A percentile compares a stretch with the other conserved stretches of the same genome.
phyloP scores from a whole-genome alignment of 805 yeast species.

The Candida yuanshanica region DNA sequence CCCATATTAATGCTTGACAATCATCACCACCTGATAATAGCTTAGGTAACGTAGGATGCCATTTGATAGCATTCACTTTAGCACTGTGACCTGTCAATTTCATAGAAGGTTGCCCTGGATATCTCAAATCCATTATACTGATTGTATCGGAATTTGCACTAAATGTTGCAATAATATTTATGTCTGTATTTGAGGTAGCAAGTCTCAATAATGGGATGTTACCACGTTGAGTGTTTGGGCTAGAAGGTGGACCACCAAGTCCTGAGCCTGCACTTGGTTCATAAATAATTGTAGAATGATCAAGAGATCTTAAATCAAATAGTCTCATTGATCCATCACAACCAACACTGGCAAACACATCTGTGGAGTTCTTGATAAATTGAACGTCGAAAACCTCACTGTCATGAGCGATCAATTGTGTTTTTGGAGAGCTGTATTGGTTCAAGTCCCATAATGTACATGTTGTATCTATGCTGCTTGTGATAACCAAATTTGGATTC shows the following conservation, averaged over 20 bases:
- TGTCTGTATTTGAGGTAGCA: constrained; percentile 73
- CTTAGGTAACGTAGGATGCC: constrained; percentile 76
- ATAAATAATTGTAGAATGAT: constrained; percentile 91
- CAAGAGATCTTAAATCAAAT: constrained; percentile 82
- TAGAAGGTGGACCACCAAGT: constrained; percentile 7
- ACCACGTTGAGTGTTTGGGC: constrained; percentile 4
- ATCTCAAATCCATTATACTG: constrained; percentile 73
- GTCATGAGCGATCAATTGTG: constrained; percentile 95
- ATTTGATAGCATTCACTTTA: constrained; percentile 64
- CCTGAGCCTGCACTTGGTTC: constrained; percentile 48
- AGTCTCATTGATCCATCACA: constrained; percentile 93
- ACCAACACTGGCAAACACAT: constrained; percentile 87
- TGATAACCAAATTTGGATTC: constrained; percentile 66
- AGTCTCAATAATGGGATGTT: constrained; percentile 54
- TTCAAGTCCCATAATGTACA: constrained; percentile 93
- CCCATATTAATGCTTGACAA: constrained; percentile 71
- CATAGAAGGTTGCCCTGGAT: constrained; percentile 79
- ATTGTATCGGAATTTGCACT: constrained; percentile 65
- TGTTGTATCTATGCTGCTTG: constrained; percentile 91
- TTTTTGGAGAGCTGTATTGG: constrained; percentile 63
- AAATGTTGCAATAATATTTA: constrained; percentile 78
- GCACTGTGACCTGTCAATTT: constrained; percentile 62
- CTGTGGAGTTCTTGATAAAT: constrained; percentile 66
- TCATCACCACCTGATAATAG: constrained; percentile 65
- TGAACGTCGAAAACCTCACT: constrained; percentile 91